Base-by-base conservation (phyloP, 169 alveolate species). In the Babesia caballi region DNA sequence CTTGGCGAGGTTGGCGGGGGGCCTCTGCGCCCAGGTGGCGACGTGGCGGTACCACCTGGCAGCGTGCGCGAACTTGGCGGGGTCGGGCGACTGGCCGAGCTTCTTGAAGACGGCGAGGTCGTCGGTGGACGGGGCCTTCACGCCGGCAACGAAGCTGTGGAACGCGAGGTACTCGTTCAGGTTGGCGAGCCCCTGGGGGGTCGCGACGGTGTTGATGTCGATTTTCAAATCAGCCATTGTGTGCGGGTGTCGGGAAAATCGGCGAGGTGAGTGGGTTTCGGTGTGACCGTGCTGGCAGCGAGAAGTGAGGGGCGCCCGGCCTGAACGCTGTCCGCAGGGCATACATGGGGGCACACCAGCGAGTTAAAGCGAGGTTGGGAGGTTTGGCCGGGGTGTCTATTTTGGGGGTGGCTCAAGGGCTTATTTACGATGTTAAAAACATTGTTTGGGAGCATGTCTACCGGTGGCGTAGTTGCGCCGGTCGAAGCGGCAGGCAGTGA, bases 101-200 rank as follows among this genome's bases (percentile, higher is more conserved):
- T 70, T 81, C 65, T 63, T 71, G 73, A 49, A 81, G 14, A 81
- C 84, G 35, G 80, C 83, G 17, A 81, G 40, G 61, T 81, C 88
- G 46, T 81, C 84, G 23, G 83, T 65, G 17, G 83, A 57, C 5
- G 88, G 83, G 28, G 66, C 61, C 59, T 70, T 70, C 30, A 30
- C 67, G 7, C 88, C 88, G 42, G 60, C 83, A 11, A 81, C 84
- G 74, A 81, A 81, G 60, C 81, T 65, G 70, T 78, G 77, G 87
- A 44, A 68, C 15, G 87, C 42, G 23, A 78, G 70, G 67, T 27
- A 78, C 35, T 78, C 74, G 50, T 78, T 71, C 61, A 78, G 49
- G 40, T 68, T 33, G 36, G 14, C 38, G 40, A 78, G 77, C 14
- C 83, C 87, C 23, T 36, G 59, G 47, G 83, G 52, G 40, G 32